These are phyloP conservation scores for Trichoderma aggressivum DNA, from an alignment of 2,329 filamentous ascomycete species.

Conservation along the genomic window DNA sequence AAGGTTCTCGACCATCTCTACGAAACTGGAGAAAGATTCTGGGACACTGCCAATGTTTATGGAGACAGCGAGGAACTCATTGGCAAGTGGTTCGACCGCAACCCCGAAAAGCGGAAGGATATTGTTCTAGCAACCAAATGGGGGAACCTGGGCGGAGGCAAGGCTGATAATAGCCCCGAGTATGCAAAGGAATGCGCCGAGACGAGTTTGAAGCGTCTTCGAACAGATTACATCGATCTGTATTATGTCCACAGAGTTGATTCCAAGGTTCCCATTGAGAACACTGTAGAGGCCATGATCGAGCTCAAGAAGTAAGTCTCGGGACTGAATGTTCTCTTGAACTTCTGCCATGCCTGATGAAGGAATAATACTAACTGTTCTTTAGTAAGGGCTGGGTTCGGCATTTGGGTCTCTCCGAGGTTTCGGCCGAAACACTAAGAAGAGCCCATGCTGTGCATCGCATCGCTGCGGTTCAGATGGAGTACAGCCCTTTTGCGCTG, in stretches of 20 bases:
- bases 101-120: constrained; percentile 42
- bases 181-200: constrained; percentile 25
- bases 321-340: neutral
- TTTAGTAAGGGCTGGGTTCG: constrained; percentile 51
- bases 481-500: constrained; percentile 53
- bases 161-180: constrained; percentile 1
- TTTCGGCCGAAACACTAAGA: constrained; percentile 47
- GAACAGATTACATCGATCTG: constrained; percentile 53
- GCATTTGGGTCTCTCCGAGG: constrained; percentile 54
- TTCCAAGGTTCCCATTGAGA: constrained; percentile 44
- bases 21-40: constrained; percentile 48
- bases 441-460: constrained; percentile 49
- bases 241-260: constrained; percentile 53
- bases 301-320: constrained; percentile 37
- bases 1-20: constrained; percentile 50
- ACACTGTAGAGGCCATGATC: constrained; percentile 49
- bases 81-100: constrained; percentile 49
- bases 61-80: constrained; percentile 47
- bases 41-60: constrained; percentile 49
- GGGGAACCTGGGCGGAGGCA: constrained; percentile 16
- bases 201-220: constrained; percentile 44
- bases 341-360: neutral
- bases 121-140: constrained; percentile 49
- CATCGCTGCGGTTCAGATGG: constrained; percentile 51
- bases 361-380: neutral